Conservation (phyloP, 208 protist genomes). For the Herpetomonas samuelpessoai region DNA sequence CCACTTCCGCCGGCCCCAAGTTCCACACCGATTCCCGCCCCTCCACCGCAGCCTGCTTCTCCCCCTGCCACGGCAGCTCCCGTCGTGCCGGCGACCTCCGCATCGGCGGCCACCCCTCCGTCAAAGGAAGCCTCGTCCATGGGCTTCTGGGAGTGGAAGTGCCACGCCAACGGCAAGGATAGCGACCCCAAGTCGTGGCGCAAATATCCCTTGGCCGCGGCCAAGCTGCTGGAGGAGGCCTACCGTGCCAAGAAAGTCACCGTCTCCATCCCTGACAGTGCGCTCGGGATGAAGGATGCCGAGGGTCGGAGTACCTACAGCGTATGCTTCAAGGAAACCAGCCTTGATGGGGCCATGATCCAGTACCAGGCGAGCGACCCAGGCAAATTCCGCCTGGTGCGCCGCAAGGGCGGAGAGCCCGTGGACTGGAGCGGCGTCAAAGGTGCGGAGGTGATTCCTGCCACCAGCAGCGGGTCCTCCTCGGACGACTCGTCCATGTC, state of each 20-base stretch:
- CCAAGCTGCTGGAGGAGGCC: constrained; percentile 44
- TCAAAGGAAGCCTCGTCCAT: background rate
- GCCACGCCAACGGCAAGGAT: constrained; percentile 26
- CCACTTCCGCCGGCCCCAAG: constrained; percentile 1
- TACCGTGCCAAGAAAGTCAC: constrained; percentile 21
- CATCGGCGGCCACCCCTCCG: background rate
- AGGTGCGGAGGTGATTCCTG: constrained; percentile 25
- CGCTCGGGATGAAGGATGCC: constrained; percentile 12
- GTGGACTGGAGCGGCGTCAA: constrained; percentile 29
- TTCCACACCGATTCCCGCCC: background rate
- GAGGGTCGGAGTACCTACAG: constrained; percentile 32
- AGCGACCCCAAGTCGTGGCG: constrained; percentile 40
- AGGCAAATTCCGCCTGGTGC: constrained; percentile 30
- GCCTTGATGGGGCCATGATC: constrained; percentile 42
- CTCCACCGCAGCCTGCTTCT: background rate
- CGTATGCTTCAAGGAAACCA: constrained; percentile 52
- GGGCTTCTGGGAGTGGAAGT: constrained; percentile 64
- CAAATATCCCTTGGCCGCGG: constrained; percentile 41
- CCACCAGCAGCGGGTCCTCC: constrained; percentile 16
- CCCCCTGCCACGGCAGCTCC: background rate
- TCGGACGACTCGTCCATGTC: constrained; percentile 10
- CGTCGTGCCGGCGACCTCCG: background rate
- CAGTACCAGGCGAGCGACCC: constrained; percentile 44
- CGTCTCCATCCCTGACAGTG: constrained; percentile 28
- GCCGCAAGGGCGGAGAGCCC: constrained; percentile 23